Percentiles rank a stretch among this genome's conserved stretches.
Evolutionary conservation across 352 stramenopile species (phyloP).

Genomic region (Pythium phragmiticola): DNA sequence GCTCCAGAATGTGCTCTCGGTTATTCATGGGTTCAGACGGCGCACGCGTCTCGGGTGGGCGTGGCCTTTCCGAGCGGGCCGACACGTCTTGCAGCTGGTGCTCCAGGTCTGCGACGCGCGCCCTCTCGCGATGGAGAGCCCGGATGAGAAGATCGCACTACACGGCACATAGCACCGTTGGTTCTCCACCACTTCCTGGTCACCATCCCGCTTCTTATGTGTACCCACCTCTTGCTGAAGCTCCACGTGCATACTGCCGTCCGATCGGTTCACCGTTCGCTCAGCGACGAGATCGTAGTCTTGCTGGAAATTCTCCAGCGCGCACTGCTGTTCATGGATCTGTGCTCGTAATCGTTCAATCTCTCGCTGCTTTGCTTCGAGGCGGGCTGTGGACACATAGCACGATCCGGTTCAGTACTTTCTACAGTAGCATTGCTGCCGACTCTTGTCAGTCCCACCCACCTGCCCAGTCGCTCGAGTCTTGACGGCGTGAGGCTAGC

Average conservation of each 20-base stretch:
- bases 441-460: background rate
- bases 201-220: background rate
- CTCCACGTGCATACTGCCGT: conserved; percentile 3
- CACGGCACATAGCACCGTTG: background rate
- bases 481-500: conserved; percentile 18
- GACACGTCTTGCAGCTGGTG: conserved; percentile 7
- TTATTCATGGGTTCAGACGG: background rate
- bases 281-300: conserved; percentile 28
- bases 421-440: background rate
- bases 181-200: background rate
- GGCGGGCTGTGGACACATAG: conserved; percentile 22
- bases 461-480: conserved; percentile 26
- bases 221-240: conserved; percentile 26
- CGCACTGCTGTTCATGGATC: conserved; percentile 57
- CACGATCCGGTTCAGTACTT: background rate
- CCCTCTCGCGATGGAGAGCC: conserved; percentile 25
- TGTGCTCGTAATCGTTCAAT: conserved; percentile 45
- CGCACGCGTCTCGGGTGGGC: background rate
- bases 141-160: conserved; percentile 27
- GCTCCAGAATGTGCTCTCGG: background rate
- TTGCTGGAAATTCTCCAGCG: conserved; percentile 50
- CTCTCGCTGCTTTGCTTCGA: conserved; percentile 40
- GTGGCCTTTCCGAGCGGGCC: background rate
- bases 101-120: conserved; percentile 23
- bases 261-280: conserved; percentile 6